Conservation (phyloP, 2,329 filamentous ascomycete genomes). For the Exophiala mesophila region DNA sequence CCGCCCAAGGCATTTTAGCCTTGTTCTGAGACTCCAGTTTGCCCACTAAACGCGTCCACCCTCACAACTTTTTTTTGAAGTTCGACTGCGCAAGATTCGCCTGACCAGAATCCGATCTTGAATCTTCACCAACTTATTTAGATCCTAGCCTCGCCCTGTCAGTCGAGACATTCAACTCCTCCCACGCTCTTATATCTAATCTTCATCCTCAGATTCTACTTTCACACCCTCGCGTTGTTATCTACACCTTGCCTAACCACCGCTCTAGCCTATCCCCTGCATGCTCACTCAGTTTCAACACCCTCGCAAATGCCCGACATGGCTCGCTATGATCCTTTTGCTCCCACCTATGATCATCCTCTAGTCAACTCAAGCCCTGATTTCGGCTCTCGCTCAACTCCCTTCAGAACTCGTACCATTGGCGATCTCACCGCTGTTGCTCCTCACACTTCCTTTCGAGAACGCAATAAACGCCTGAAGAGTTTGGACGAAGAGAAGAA, state of each 20-base stretch:
- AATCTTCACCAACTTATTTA: neutral
- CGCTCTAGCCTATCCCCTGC: neutral
- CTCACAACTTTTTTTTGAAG: too few relatives aligned
- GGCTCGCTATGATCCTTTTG: slow-evolving; percentile 27
- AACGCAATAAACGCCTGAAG: slow-evolving; percentile 43
- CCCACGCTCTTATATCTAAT: slow-evolving; percentile 5
- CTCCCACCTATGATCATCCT: slow-evolving; percentile 25
- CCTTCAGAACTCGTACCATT: slow-evolving; percentile 21
- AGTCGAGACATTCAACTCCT: neutral
- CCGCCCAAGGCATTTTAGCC: neutral
- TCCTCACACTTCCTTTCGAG: slow-evolving; percentile 21
- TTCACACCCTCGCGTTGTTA: neutral
- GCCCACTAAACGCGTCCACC: neutral
- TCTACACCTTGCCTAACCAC: neutral
- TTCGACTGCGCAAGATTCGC: too few relatives aligned
- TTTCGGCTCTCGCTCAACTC: slow-evolving; percentile 20
- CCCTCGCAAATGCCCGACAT: slow-evolving; percentile 25
- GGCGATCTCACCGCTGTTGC: slow-evolving; percentile 13
- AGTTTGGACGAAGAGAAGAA: slow-evolving; percentile 44
- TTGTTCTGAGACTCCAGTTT: neutral
- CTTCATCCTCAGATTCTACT: slow-evolving; percentile 11
- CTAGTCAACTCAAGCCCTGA: slow-evolving; percentile 27
- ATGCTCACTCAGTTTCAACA: neutral
- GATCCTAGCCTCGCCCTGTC: neutral
- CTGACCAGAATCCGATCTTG: too few relatives aligned